A percentile compares a stretch with the other conserved stretches of the same genome.
These are phyloP conservation scores for Nitzschia palea DNA, from an alignment of 108 stramenopile species.

Conservation along the genomic window DNA sequence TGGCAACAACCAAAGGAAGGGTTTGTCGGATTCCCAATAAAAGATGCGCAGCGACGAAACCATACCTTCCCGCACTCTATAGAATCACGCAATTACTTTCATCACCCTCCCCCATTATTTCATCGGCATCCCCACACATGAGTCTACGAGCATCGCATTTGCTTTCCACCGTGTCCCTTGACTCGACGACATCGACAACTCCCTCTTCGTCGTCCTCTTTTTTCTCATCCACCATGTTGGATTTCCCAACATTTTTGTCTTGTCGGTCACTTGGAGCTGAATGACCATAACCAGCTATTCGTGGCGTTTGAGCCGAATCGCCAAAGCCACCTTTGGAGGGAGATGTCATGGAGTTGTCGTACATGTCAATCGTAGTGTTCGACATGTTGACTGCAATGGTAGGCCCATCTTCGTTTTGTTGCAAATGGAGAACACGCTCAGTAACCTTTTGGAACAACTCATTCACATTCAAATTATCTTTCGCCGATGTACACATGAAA, in stretches of 20 bases:
- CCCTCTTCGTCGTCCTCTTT: conserved; percentile 6
- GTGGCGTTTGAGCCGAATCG: neutral
- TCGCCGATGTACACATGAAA: conserved; percentile 74
- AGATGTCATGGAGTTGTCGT: neutral
- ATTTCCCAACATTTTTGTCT: neutral
- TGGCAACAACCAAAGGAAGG: too few species aligned
- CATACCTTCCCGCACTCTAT: neutral
- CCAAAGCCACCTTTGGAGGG: neutral
- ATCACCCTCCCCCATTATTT: neutral
- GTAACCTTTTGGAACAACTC: conserved; percentile 60
- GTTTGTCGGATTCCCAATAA: too few species aligned
- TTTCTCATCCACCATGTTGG: conserved; percentile 19
- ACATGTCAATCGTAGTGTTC: neutral
- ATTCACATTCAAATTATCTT: conserved; percentile 57
- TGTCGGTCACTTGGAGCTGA: neutral
- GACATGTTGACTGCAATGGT: neutral
- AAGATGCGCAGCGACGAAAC: neutral
- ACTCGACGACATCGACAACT: neutral
- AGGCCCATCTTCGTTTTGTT: neutral
- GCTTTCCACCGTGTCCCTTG: neutral
- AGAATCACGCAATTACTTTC: neutral
- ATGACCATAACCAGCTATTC: neutral
- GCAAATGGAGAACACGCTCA: conserved; percentile 41
- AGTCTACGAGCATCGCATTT: conserved; percentile 17
- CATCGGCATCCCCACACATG: conserved; percentile 21